Base-by-base conservation (phyloP, 2,329 filamentous ascomycete genomes). In the Zasmidium angulare region DNA sequence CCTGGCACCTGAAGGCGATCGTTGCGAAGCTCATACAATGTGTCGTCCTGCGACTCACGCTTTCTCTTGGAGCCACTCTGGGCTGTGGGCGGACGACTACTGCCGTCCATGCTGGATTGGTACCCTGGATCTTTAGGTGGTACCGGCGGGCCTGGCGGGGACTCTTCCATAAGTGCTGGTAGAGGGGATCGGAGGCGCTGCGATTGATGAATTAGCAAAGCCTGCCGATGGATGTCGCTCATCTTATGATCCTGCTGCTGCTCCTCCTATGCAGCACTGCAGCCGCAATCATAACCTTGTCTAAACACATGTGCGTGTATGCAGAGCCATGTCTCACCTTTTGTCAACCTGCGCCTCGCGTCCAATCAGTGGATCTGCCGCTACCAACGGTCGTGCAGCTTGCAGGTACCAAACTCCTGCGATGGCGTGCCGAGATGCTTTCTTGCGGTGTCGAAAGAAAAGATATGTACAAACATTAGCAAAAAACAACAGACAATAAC, bases 41-140 rank as follows among this genome's bases (percentile, higher is more conserved):
- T 60, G 36, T 64, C 64, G 50, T 70, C 66, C 19, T 60, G 50
- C n/a, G 53, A 52, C 26, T 63, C 61, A 26, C 70, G 66, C 57
- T 72, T 72, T 31, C 70, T 67, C 58, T 72, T 72, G 19, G 71
- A 71, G 26, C 66, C 61, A 46, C 68, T 69, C 19, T 64, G 53
- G 20, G 63, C 60, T 19, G 31, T 54, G 21, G 63, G 40, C 50
- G 58, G 50, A 36, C 56, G 59, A 46, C 63, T n/a, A n/a, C n/a
- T 62, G 55, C 58, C 40, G 22, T 63, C 61, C 66, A 69, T 68
- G 50, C 56, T 59, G 50, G 47, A 24, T 40, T 55, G 53, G 61
- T 66, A 65, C 19, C 63, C 57, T 20, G 64, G 51, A 59, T 72
- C 68, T 60, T 72, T 72, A 46, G 66, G 69, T 24, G 71, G 71